These are phyloP conservation scores for Orbilia oligospora DNA, from an alignment of 2,329 filamentous ascomycete species.

Conservation along the genomic window DNA sequence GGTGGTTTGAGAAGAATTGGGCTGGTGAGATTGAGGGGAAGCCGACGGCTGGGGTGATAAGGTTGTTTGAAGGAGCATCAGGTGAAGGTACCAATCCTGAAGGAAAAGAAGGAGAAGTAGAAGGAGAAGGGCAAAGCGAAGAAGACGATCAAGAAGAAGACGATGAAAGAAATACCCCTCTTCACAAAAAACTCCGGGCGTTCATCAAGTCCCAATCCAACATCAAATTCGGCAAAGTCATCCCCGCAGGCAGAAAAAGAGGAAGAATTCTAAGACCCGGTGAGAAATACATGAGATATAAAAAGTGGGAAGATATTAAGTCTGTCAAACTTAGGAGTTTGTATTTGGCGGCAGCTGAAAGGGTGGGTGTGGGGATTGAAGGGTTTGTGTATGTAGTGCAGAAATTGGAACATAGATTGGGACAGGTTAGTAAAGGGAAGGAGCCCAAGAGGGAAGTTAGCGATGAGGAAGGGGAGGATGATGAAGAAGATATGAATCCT, in stretches of 20 bases:
- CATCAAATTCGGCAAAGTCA: conserved; percentile 7
- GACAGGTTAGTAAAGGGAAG: conserved; percentile 19
- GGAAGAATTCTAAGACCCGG: conserved; percentile 37
- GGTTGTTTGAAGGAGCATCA: conserved; percentile 46
- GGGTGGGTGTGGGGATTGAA: conserved; percentile 27
- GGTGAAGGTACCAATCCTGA: neutral
- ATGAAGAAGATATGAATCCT: neutral
- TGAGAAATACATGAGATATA: conserved; percentile 44
- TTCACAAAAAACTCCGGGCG: conserved; percentile 12
- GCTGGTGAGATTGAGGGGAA: conserved; percentile 69
- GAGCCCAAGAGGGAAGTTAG: conserved; percentile 20
- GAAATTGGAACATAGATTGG: conserved; percentile 46
- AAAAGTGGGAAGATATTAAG: conserved; percentile 41
- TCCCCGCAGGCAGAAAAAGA: conserved; percentile 9
- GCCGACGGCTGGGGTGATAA: conserved; percentile 61
- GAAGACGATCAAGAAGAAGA: neutral
- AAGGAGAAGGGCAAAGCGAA: conserved; percentile 62
- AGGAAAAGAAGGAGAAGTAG: conserved; percentile 44
- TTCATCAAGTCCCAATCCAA: conserved; percentile 35
- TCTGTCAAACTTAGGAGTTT: conserved; percentile 34
- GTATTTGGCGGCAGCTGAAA: conserved; percentile 37
- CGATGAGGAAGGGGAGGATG: conserved; percentile 16
- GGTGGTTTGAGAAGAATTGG: conserved; percentile 82
- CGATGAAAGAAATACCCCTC: neutral
- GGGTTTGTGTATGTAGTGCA: conserved; percentile 50